Percentiles rank a stretch among this genome's conserved stretches.
Evolutionary conservation across 768 basidiomycete species (phyloP).

Genomic region (Suillus luteus): DNA sequence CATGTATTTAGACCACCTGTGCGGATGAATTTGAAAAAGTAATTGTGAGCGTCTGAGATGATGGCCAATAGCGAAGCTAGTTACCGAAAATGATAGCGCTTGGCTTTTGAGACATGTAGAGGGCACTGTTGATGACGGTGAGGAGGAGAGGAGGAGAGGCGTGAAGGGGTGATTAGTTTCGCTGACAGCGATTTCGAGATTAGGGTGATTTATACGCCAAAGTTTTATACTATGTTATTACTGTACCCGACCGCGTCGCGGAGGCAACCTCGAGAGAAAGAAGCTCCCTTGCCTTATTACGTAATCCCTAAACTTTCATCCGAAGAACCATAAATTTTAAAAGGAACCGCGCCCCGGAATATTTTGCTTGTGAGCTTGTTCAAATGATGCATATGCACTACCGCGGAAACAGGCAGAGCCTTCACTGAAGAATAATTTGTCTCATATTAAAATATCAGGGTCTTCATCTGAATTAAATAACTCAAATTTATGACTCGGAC

Average conservation of each 20-base stretch:
- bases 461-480: not conserved
- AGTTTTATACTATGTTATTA: slow-evolving; percentile 12
- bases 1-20: slow-evolving; percentile 81
- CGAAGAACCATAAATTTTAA: slow-evolving; percentile 4
- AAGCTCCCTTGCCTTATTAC: slow-evolving; percentile 18
- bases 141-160: slow-evolving; percentile 9
- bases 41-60: slow-evolving; percentile 11
- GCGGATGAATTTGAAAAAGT: slow-evolving; percentile 12
- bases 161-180: slow-evolving; percentile 22
- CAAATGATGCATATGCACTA: too few species aligned
- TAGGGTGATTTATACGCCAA: slow-evolving; percentile 26
- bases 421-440: not conserved
- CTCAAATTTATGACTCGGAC: slow-evolving; percentile 2
- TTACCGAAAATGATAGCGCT: slow-evolving; percentile 78
- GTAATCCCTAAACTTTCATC: slow-evolving; percentile 18
- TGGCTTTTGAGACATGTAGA: slow-evolving; percentile 44
- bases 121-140: slow-evolving; percentile 32
- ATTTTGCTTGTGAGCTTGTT: not conserved
- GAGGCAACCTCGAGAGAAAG: slow-evolving; percentile 23
- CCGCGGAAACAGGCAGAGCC: too few species aligned
- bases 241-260: slow-evolving; percentile 22
- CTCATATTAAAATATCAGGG: slow-evolving; percentile 3
- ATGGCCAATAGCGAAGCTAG: slow-evolving; percentile 23
- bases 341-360: slow-evolving; percentile 7
- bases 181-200: slow-evolving; percentile 16